Evolutionary conservation across 2,329 filamentous ascomycete species (phyloP).

Genomic region (Penicillium sp.): DNA sequence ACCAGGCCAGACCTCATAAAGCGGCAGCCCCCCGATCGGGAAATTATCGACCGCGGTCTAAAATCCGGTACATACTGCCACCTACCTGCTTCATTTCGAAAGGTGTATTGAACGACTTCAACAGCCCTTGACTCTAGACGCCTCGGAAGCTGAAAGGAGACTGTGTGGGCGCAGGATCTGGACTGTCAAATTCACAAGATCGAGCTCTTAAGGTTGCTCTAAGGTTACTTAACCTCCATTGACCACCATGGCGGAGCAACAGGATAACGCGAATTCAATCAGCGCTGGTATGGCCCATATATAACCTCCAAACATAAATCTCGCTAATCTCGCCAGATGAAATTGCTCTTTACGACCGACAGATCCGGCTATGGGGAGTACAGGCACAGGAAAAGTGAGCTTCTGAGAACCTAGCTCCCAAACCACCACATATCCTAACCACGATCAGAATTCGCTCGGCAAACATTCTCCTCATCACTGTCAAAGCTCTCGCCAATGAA

Average conservation of each 20-base stretch:
- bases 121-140: not conserved
- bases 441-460: constrained; percentile 72
- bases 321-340: constrained; percentile 60
- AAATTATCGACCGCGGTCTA: no score
- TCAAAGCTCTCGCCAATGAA: constrained; percentile 86
- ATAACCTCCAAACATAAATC: not conserved
- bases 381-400: constrained; percentile 75
- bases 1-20: no score
- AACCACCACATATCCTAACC: not conserved
- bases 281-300: constrained; percentile 31
- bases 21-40: no score
- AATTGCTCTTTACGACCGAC: constrained; percentile 93
- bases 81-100: no score
- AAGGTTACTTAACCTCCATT: not conserved
- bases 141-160: not conserved
- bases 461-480: constrained; percentile 82
- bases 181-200: not conserved
- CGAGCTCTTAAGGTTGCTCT: not conserved
- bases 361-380: constrained; percentile 96
- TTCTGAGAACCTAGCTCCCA: not conserved
- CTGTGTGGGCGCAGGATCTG: not conserved
- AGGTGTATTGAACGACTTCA: not conserved
- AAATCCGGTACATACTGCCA: no score
- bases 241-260: constrained; percentile 24
- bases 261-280: constrained; percentile 28